A percentile compares a stretch with the other conserved stretches of the same genome.
phyloP scores from a whole-genome alignment of 1,284 basidiomycete species.

The Kwoniella shivajii region DNA sequence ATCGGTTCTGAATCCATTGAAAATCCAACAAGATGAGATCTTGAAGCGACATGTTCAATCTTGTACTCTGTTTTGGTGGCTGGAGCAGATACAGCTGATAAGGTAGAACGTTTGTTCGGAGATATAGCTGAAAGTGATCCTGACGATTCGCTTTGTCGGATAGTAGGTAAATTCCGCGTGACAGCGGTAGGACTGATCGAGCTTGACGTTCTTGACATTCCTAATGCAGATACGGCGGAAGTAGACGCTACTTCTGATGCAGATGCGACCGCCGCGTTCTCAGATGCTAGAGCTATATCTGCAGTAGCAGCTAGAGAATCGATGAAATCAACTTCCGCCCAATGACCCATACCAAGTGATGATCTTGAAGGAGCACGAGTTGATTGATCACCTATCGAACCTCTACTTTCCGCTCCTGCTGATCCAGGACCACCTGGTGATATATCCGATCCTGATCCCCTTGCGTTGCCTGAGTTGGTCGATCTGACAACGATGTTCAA shows the following conservation, averaged over 20 bases:
- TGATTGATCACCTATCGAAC: slow-evolving; percentile 8
- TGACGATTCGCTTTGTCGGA: not conserved
- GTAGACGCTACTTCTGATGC: not conserved
- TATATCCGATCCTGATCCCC: not conserved
- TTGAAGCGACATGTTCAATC: slow-evolving; percentile 16
- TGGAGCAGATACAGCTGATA: slow-evolving; percentile 3
- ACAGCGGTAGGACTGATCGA: slow-evolving; percentile 6
- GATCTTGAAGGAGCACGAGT: not conserved
- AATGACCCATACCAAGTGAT: slow-evolving; percentile 14
- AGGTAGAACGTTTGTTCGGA: not conserved
- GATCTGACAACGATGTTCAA: slow-evolving; percentile 26
- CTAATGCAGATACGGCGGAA: not conserved
- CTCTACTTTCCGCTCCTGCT: slow-evolving; percentile 1
- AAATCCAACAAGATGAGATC: slow-evolving; percentile 11
- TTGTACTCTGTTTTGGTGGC: slow-evolving; percentile 5
- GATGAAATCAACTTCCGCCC: slow-evolving; percentile 33
- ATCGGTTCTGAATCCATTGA: not conserved
- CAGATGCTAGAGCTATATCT: slow-evolving; percentile 4
- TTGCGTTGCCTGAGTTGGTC: not conserved
- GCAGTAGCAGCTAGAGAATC: slow-evolving; percentile 25
- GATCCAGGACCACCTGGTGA: slow-evolving; percentile 5
- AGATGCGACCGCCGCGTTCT: too few relatives aligned
- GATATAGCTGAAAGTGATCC: not conserved
- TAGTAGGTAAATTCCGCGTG: not conserved
- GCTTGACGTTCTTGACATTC: slow-evolving; percentile 12